These are phyloP conservation scores for Ogataea glucozyma DNA, from an alignment of 805 yeast species.

Conservation along the genomic window DNA sequence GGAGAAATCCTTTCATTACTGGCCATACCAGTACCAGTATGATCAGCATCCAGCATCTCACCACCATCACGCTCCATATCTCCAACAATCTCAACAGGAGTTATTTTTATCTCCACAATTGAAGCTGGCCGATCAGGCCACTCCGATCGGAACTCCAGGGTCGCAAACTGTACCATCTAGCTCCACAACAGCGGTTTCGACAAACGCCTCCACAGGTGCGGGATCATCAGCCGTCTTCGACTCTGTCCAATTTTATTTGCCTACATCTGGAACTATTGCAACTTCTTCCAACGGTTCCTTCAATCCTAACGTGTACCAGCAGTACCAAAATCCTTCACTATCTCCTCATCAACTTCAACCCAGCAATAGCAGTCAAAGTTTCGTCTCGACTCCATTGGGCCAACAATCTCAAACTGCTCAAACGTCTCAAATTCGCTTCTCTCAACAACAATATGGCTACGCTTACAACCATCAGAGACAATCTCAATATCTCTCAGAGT, in stretches of 20 bases:
- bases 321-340: slow-evolving; percentile 8
- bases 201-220: neutral
- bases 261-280: slow-evolving; percentile 1
- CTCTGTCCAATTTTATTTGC: slow-evolving; percentile 2
- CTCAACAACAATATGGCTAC: slow-evolving; percentile 1
- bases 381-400: neutral
- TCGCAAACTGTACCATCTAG: neutral
- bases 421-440: neutral
- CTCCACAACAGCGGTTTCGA: neutral
- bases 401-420: neutral
- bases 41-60: slow-evolving; percentile 12
- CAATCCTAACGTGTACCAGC: slow-evolving; percentile 8
- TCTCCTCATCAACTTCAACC: slow-evolving; percentile 10
- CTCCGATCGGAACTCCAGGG: slow-evolving; percentile 3
- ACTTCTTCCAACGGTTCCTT: slow-evolving; percentile 1
- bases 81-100: slow-evolving; percentile 11
- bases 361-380: neutral
- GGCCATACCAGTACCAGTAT: slow-evolving; percentile 17
- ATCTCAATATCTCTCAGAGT: slow-evolving; percentile 4
- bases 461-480: slow-evolving; percentile 2
- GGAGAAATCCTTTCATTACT: slow-evolving; percentile 16
- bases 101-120: slow-evolving; percentile 4
- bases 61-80: slow-evolving; percentile 10
- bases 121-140: slow-evolving; percentile 4
- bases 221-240: slow-evolving; percentile 4